phyloP scores from a whole-genome alignment of 1,284 basidiomycete species.

The Ceratobasidium sp. region DNA sequence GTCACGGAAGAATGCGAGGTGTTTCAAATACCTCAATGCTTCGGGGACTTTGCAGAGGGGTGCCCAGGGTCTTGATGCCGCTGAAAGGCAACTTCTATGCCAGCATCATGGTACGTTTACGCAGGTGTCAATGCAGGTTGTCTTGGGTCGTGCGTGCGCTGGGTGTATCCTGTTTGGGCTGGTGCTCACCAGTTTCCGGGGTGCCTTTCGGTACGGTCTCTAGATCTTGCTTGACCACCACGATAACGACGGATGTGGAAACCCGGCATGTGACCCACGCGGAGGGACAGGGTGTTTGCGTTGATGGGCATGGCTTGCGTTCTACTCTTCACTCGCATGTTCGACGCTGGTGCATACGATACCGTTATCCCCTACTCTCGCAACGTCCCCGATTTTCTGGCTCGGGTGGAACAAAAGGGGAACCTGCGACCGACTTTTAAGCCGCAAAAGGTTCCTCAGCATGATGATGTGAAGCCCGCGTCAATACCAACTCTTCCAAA shows the following conservation, averaged over 20 bases:
- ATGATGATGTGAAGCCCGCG: conserved; percentile 25
- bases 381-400: conserved; percentile 4
- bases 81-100: too few relatives aligned
- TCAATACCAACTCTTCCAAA: conserved; percentile 24
- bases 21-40: too few relatives aligned
- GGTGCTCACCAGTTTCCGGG: too few relatives aligned
- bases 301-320: conserved; percentile 25
- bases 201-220: too few relatives aligned
- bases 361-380: background rate
- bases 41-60: too few relatives aligned
- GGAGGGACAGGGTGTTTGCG: conserved; percentile 21
- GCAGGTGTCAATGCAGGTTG: too few relatives aligned
- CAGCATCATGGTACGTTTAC: too few relatives aligned
- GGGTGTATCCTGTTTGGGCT: too few relatives aligned
- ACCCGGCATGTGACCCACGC: conserved; percentile 17
- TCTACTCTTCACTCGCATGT: conserved; percentile 35
- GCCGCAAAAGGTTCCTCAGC: conserved; percentile 11
- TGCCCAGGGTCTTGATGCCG: too few relatives aligned
- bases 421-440: background rate
- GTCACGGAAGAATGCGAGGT: too few relatives aligned
- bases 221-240: background rate
- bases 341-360: conserved; percentile 7
- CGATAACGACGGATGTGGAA: conserved; percentile 16
- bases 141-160: too few relatives aligned
- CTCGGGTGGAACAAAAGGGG: background rate